phyloP scores from a whole-genome alignment of 1,139 yeast genomes.

The Saccharomyces hybrid region DNA sequence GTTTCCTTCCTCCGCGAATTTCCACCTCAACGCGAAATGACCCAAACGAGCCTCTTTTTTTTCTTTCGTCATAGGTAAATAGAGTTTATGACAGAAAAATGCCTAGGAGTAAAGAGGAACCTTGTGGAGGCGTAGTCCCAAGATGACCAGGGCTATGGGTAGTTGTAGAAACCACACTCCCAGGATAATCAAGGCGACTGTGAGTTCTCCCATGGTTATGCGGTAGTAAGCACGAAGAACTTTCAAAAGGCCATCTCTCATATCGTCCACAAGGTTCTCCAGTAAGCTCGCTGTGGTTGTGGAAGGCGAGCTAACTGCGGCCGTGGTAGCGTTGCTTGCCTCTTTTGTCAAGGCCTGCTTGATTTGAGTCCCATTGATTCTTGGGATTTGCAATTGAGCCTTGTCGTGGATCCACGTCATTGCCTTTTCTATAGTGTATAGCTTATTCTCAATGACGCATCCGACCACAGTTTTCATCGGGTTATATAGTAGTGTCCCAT shows the following conservation, averaged over 20 bases:
- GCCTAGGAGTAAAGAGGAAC: background rate
- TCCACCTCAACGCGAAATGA: background rate
- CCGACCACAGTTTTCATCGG: slow-evolving; percentile 63
- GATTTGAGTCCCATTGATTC: slow-evolving; percentile 34
- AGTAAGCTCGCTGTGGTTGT: slow-evolving; percentile 7
- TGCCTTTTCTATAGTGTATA: slow-evolving; percentile 58
- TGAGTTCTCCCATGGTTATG: slow-evolving; percentile 40
- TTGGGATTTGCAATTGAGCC: slow-evolving; percentile 55
- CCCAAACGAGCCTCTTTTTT: background rate
- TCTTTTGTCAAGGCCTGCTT: background rate
- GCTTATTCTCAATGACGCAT: slow-evolving; percentile 71
- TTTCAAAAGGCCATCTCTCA: slow-evolving; percentile 25
- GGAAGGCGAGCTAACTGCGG: background rate
- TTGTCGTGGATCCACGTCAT: slow-evolving; percentile 70
- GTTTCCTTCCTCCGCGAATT: background rate
- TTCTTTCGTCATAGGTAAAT: background rate
- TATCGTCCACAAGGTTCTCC: slow-evolving; percentile 21
- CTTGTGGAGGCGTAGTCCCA: background rate
- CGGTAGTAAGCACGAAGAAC: slow-evolving; percentile 33
- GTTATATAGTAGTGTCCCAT: slow-evolving; percentile 54
- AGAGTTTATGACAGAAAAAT: background rate
- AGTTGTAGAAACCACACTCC: slow-evolving; percentile 45
- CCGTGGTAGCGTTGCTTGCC: background rate
- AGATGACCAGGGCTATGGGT: slow-evolving; percentile 31
- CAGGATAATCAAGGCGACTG: slow-evolving; percentile 39